These are phyloP conservation scores for Phaseolus coccineus DNA, from an alignment of 331 rosid species.

Conservation along the genomic window DNA sequence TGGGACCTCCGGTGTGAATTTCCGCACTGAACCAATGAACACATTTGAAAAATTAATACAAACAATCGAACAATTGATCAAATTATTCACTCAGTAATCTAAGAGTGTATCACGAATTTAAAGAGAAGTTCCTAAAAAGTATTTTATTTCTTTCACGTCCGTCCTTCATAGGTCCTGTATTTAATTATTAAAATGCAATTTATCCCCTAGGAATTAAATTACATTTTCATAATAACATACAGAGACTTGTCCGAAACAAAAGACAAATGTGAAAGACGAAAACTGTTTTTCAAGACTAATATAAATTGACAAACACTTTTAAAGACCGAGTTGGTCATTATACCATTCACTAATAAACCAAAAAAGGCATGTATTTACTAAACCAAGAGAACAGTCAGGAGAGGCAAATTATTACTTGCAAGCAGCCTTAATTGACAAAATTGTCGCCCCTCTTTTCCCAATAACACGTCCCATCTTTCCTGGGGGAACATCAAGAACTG, in stretches of 20 bases:
- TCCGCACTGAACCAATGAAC: conserved; percentile 76
- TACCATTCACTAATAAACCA: neutral
- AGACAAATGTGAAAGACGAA: too few relatives aligned
- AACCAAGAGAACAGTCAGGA: conserved; percentile 28
- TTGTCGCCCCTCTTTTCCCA: conserved; percentile 84
- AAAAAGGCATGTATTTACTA: conserved; percentile 16
- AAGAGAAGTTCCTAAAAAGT: too few relatives aligned
- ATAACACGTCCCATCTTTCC: conserved; percentile 94
- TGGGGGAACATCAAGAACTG: conserved; percentile 82
- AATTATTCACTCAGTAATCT: neutral
- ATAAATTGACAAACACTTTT: too few relatives aligned
- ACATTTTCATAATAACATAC: too few relatives aligned
- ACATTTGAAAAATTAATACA: conserved; percentile 36
- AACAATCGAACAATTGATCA: conserved; percentile 16
- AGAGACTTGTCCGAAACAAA: too few relatives aligned
- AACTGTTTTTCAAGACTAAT: too few relatives aligned
- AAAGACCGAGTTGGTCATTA: too few relatives aligned
- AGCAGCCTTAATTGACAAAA: conserved; percentile 76
- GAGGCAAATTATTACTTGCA: conserved; percentile 67
- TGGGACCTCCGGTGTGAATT: conserved; percentile 80
- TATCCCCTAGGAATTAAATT: too few relatives aligned
- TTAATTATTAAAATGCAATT: too few relatives aligned
- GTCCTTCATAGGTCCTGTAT: too few relatives aligned
- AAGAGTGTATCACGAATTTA: too few relatives aligned
- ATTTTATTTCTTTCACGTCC: too few relatives aligned